phyloP scores from a whole-genome alignment of 2,329 filamentous ascomycete genomes.

The Cercospora citrullina region DNA sequence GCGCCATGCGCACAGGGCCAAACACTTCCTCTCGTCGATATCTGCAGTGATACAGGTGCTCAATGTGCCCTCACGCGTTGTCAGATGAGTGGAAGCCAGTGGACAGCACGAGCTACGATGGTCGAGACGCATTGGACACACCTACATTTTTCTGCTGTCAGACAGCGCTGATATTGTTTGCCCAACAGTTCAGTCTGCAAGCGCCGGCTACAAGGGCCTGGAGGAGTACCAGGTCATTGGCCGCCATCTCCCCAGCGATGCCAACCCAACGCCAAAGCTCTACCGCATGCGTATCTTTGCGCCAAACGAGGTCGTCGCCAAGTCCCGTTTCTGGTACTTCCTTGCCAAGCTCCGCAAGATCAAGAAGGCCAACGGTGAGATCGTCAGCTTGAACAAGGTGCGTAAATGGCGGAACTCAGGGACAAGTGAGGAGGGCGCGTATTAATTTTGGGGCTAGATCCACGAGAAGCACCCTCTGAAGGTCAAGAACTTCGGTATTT shows the following conservation, averaged over 20 bases:
- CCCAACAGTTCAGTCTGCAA: constrained; percentile 63
- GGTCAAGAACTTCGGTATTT: constrained; percentile 99
- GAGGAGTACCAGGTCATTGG: constrained; percentile 99
- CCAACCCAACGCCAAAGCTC: constrained; percentile 95
- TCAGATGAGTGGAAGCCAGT: not conserved
- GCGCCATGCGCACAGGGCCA: constrained; percentile 10
- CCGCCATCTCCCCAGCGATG: constrained; percentile 96
- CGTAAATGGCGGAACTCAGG: constrained; percentile 47
- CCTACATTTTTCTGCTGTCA: constrained; percentile 6
- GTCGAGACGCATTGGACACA: constrained; percentile 16
- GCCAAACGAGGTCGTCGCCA: constrained; percentile 95
- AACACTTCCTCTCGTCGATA: not conserved
- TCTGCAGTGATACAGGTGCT: no score
- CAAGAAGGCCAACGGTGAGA: constrained; percentile 99
- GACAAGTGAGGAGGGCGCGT: not conserved
- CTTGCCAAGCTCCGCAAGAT: constrained; percentile 98
- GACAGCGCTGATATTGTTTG: constrained; percentile 35
- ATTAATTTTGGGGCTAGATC: constrained; percentile 61
- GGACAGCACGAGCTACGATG: constrained; percentile 17
- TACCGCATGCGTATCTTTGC: constrained; percentile 99
- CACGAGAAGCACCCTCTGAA: constrained; percentile 98
- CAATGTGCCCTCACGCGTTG: not conserved
- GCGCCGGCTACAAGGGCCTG: constrained; percentile 58
- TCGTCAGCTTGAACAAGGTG: constrained; percentile 89
- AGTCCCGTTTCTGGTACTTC: constrained; percentile 99